phyloP scores from a whole-genome alignment of 495 filamentous ascomycete genomes.

The Xylaria sp. region DNA sequence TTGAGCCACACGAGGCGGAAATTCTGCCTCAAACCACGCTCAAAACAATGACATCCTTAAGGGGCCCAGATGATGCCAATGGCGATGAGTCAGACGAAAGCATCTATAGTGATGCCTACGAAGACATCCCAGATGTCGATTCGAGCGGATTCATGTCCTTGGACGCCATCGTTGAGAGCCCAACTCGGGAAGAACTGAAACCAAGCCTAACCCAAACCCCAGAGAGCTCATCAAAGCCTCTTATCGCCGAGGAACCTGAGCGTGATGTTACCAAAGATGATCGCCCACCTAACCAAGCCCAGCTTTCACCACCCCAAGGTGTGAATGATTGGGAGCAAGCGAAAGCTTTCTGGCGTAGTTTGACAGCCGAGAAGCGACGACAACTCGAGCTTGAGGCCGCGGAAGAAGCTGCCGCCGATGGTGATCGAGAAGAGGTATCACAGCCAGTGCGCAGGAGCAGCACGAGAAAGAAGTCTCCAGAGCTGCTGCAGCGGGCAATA shows the following conservation, averaged over 20 bases:
- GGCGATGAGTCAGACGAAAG: conserved; percentile 53
- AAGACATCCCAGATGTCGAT: conserved; percentile 72
- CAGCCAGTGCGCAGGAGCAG: conserved; percentile 36
- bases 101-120: conserved; percentile 88
- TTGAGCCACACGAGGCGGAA: conserved; percentile 27
- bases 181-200: conserved; percentile 35
- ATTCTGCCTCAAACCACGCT: conserved; percentile 36
- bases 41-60: conserved; percentile 27
- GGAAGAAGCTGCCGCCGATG: conserved; percentile 55
- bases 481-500: conserved; percentile 24
- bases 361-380: conserved; percentile 63
- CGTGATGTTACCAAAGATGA: neutral
- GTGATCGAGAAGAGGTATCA: conserved; percentile 49
- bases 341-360: conserved; percentile 68
- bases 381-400: conserved; percentile 63
- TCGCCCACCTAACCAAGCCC: conserved; percentile 5
- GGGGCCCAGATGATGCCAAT: conserved; percentile 15
- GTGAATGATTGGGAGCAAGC: conserved; percentile 64
- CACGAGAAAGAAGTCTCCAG: conserved; percentile 29
- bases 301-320: conserved; percentile 18
- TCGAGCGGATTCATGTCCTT: conserved; percentile 82
- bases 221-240: conserved; percentile 11
- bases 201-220: neutral
- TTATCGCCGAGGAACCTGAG: conserved; percentile 16
- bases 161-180: conserved; percentile 79